Base-by-base conservation (phyloP, 768 basidiomycete genomes). In the Coprinopsis marcescibilis region DNA sequence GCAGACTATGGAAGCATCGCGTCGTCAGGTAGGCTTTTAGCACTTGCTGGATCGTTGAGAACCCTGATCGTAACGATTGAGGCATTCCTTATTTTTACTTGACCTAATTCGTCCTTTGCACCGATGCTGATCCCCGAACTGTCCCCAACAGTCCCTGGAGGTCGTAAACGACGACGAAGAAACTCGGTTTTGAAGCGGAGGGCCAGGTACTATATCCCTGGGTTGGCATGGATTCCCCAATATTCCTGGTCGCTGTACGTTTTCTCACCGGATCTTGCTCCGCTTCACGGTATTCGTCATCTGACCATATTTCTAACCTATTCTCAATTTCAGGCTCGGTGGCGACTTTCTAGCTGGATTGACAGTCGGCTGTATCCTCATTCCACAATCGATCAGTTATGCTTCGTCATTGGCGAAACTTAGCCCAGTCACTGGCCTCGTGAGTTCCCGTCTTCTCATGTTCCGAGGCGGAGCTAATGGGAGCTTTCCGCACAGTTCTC, bases 381-480 rank as follows among this genome's bases (percentile, higher is more conserved):
- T 89, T 58, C 87, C 89, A 4, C 84, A 89, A 62, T 88, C 89
- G 1, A 87, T 96, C 61, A 90, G 88, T 61, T 96, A 97, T 58
- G 94, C 90, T 6, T 81, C 87, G 2, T 86, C 90, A 0, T 69
- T 97, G 10, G 91, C 93, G 14, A 81, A 88, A 54, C 68, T 96
- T 32, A 86, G 80, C 51, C 92, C 93, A 11, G 77, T 89, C 2
- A 78, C 89, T 35, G 94, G 94, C 41, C 67, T 97, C 58, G 88
- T 89, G 57, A 53, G 85, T 67, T 12, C 32, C 24, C 37, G 39
- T 13, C 17, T 24, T 12, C 10, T 1, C 35, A 21, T 7, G 23
- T 39, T 15, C 30, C 24, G 10, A 19, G 25, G 35, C 13, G 13
- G 14, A n/a, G 47, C 26, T 43, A 5, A 34, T 13, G 21, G 21